Percentiles rank a stretch among this genome's conserved stretches.
Evolutionary conservation across 2,329 filamentous ascomycete genomes (phyloP).

Genomic region (Hypoxylon sp.): DNA sequence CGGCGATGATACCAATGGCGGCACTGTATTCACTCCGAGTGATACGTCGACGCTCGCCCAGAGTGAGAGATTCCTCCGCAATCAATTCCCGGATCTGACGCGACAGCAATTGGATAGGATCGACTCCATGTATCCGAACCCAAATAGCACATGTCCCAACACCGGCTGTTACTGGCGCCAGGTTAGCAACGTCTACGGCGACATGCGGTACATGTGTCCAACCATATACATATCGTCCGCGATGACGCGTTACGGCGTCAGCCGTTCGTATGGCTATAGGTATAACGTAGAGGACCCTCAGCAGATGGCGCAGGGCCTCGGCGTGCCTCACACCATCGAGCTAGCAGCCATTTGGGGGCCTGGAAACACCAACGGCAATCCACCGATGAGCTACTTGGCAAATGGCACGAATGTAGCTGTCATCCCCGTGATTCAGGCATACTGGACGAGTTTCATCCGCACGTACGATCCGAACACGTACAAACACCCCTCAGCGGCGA

Average conservation of each 20-base stretch:
- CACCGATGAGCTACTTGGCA: conserved; percentile 69
- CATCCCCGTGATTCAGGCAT: conserved; percentile 74
- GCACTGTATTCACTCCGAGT: conserved; percentile 71
- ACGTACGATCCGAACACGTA: conserved; percentile 73
- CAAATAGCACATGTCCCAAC: conserved; percentile 62
- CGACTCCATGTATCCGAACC: conserved; percentile 69
- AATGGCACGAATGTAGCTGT: conserved; percentile 69
- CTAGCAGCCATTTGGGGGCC: conserved; percentile 77
- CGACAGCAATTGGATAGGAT: conserved; percentile 65
- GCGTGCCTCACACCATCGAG: conserved; percentile 78
- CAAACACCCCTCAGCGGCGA: conserved; percentile 44
- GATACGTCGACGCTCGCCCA: conserved; percentile 62
- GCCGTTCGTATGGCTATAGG: conserved; percentile 75
- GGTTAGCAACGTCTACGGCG: conserved; percentile 71
- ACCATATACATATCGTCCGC: conserved; percentile 68
- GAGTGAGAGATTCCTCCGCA: conserved; percentile 69
- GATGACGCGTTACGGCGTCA: conserved; percentile 53
- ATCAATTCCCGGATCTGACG: conserved; percentile 71
- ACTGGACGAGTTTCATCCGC: conserved; percentile 82
- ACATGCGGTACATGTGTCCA: conserved; percentile 76
- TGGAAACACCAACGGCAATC: conserved; percentile 62
- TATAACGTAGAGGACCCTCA: conserved; percentile 75
- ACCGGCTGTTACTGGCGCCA: conserved; percentile 71
- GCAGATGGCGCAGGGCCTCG: conserved; percentile 67
- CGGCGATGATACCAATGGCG: conserved; percentile 75